Evolutionary conservation across 2,329 filamentous ascomycete species (phyloP), one percentile per base, ranked within the genome.

Genomic region (Metarhizium sp.): DNA sequence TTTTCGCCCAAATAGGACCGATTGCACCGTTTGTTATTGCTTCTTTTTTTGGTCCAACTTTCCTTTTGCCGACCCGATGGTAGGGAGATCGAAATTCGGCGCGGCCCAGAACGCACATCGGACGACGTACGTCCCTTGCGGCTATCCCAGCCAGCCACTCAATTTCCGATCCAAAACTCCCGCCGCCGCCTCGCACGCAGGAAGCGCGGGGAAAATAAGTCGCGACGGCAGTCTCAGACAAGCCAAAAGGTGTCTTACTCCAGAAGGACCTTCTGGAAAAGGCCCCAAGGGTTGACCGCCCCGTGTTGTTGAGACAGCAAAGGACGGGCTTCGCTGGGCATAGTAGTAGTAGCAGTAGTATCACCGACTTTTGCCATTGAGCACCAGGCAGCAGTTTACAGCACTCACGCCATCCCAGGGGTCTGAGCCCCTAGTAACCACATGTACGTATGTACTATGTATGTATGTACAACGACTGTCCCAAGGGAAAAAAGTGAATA

Each of bases 351-450:
- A 7, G 20, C 1, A 25, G 20, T 25, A 25, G 6, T 7, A 18
- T 18, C 20, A n/a, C 20, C 45, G 11, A 48, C 45, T 25, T 45
- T 45, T 20, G 42, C 42, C 42, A 45, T 20, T 25, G n/a, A 45
- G 18, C 42, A 40, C 10, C 38, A 16, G 13, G 38, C 38, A 40
- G 52, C 40, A 16, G 30, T 30, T 38, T 46, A 40, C 48, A 54
- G 48, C 8, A n/a, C 51, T 10, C 55, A 49, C 52, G 48, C 52
- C 55, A 52, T 57, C 29, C 32, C 32, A 25, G 42, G n/a, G 18
- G 46, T 51, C 47, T 38, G 8, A 47, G 51, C 47, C 42, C 36
- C 38, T 36, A 52, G 29, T 42, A 34, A 11, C 25, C 32, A 34
- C 32, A 8, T 11, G 32, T 34, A 11, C 6, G 7, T 34, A 34